Evolutionary conservation across 441 rosid genomes (phyloP).

Genomic region (Manihot esculenta): DNA sequence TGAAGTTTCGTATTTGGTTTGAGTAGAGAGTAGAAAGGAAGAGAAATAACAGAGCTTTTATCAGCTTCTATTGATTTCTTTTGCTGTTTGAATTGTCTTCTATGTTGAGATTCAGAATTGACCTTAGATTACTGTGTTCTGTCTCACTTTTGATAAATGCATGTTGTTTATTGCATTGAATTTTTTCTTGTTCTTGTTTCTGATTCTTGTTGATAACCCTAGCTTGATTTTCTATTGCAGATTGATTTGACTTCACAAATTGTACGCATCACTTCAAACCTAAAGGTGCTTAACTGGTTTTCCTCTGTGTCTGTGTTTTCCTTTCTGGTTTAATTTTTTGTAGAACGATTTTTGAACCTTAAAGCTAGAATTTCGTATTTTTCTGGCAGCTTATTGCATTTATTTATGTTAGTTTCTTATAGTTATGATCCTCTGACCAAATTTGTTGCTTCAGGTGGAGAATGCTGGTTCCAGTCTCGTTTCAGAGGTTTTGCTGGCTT

Average conservation of each 20-base stretch:
- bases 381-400: background rate
- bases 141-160: background rate
- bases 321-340: background rate
- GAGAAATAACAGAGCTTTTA: too few relatives aligned
- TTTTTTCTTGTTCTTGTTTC: background rate
- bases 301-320: background rate
- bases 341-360: background rate
- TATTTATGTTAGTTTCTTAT: background rate
- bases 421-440: background rate
- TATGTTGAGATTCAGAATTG: background rate
- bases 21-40: too few relatives aligned
- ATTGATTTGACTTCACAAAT: conserved; percentile 82
- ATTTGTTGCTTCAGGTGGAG: conserved; percentile 48
- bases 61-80: background rate
- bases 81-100: background rate
- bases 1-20: too few relatives aligned
- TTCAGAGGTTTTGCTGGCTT: conserved; percentile 65
- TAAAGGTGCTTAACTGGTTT: conserved; percentile 52
- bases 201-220: background rate
- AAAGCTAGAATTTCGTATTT: background rate
- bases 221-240: conserved; percentile 39
- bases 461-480: conserved; percentile 62
- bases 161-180: background rate
- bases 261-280: conserved; percentile 60
- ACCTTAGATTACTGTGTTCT: background rate